Conservation (phyloP, 306 rosid species). For the Quercus aquifolioides region DNA sequence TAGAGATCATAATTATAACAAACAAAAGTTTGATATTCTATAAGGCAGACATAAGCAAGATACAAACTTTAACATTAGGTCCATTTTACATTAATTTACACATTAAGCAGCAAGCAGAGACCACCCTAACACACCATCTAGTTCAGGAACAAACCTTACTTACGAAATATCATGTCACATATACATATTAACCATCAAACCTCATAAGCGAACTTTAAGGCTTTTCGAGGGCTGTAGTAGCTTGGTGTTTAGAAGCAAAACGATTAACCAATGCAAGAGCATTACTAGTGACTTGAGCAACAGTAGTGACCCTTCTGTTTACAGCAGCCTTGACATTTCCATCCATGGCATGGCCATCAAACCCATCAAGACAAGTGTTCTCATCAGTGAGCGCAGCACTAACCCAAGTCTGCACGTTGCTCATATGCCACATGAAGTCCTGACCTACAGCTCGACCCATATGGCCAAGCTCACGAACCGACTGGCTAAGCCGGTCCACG, state of each 20-base stretch:
- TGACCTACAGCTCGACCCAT: conserved; percentile 34
- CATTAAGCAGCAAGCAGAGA: not conserved
- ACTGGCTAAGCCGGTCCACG: conserved; percentile 52
- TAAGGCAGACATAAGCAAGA: not conserved
- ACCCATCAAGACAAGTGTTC: conserved; percentile 73
- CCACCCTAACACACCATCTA: not conserved
- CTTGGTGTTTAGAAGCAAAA: conserved; percentile 44
- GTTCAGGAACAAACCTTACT: conserved; percentile 8
- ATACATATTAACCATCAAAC: not conserved
- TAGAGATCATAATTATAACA: not conserved
- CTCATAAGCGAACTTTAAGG: not conserved
- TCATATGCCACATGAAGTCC: conserved; percentile 72
- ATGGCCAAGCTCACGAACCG: conserved; percentile 55
- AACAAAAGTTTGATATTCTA: not conserved
- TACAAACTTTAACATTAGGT: not conserved
- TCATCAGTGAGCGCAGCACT: conserved; percentile 81
- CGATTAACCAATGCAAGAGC: conserved; percentile 73
- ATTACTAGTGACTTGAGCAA: conserved; percentile 82
- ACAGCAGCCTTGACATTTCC: conserved; percentile 49
- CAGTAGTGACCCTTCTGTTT: conserved; percentile 33
- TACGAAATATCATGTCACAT: not conserved
- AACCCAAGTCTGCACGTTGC: conserved; percentile 86
- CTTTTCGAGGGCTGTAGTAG: conserved; percentile 3
- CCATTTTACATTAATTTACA: not conserved
- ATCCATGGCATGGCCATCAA: conserved; percentile 35